phyloP scores from a whole-genome alignment of 1,284 basidiomycete genomes.

The Stereum hirsutum region DNA sequence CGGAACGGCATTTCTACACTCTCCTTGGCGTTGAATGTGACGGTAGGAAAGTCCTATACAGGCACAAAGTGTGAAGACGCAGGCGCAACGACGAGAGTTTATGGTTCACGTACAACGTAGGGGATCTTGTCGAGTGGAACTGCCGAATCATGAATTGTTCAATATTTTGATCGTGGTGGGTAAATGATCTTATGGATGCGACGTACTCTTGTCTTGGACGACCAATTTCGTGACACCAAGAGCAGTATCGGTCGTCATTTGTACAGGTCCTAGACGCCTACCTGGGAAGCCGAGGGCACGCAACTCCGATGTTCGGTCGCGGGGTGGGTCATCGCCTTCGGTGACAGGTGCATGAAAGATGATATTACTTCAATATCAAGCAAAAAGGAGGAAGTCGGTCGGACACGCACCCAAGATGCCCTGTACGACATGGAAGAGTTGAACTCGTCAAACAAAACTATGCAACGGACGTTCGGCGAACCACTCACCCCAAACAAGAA shows the following conservation, averaged over 20 bases:
- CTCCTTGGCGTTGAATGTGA: conserved; percentile 74
- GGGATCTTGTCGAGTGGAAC: conserved; percentile 64
- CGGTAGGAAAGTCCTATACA: conserved; percentile 78
- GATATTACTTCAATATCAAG: neutral
- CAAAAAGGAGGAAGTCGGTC: neutral
- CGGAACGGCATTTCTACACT: conserved; percentile 94
- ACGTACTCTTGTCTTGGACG: conserved; percentile 67
- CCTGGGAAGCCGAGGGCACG: conserved; percentile 81
- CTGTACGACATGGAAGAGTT: conserved; percentile 7
- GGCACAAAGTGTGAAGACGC: neutral
- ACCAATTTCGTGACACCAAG: conserved; percentile 88
- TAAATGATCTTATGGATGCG: too few relatives aligned
- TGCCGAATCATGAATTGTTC: conserved; percentile 17
- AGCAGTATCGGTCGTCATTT: conserved; percentile 99
- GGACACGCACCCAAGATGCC: conserved; percentile 36
- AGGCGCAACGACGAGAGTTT: neutral
- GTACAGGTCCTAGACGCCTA: conserved; percentile 75
- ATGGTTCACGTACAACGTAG: conserved; percentile 45
- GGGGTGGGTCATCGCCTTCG: conserved; percentile 81
- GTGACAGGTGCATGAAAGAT: neutral
- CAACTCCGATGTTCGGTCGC: conserved; percentile 83
- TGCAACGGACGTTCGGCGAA: neutral
- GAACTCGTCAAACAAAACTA: neutral
- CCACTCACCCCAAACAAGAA: conserved; percentile 76
- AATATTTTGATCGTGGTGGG: too few relatives aligned